A percentile compares a stretch with the other conserved stretches of the same genome.
These are phyloP conservation scores for Talaromyces marneffei DNA, from an alignment of 2,329 filamentous ascomycete genomes.

Conservation along the genomic window DNA sequence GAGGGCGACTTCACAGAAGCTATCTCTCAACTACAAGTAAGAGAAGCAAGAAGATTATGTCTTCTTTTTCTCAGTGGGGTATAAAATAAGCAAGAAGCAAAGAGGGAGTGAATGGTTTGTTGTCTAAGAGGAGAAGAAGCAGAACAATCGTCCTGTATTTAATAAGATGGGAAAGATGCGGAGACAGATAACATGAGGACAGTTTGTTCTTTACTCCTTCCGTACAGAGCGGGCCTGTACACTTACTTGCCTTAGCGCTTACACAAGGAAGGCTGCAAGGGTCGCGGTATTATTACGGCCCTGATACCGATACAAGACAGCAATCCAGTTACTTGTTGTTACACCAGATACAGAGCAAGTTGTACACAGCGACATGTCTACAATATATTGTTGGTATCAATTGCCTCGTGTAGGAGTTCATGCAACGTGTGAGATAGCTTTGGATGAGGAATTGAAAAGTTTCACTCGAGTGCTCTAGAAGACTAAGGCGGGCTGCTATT, in stretches of 20 bases:
- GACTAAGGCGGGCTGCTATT: too few species aligned
- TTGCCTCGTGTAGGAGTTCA: background rate
- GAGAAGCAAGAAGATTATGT: background rate
- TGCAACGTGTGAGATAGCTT: too few species aligned
- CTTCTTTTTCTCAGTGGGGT: background rate
- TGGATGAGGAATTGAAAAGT: background rate
- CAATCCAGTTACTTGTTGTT: background rate
- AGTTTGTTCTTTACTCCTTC: conserved; percentile 33
- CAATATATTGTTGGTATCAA: background rate
- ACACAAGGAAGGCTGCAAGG: background rate
- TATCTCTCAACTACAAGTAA: background rate
- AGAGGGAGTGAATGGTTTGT: background rate
- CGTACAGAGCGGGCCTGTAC: background rate
- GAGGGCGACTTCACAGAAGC: conserved; percentile 11
- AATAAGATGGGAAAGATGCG: conserved; percentile 6
- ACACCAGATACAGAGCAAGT: background rate
- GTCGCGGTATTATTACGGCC: background rate
- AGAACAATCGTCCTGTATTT: background rate
- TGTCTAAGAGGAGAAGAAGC: background rate
- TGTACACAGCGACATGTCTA: background rate
- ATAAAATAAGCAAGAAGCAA: conserved; percentile 1
- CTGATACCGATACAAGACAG: background rate
- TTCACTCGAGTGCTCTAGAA: background rate
- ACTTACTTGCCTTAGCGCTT: background rate
- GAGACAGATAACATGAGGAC: conserved; percentile 26